Base-by-base conservation (phyloP, 192 early-diverging fungal species). In the Podila epicladia region DNA sequence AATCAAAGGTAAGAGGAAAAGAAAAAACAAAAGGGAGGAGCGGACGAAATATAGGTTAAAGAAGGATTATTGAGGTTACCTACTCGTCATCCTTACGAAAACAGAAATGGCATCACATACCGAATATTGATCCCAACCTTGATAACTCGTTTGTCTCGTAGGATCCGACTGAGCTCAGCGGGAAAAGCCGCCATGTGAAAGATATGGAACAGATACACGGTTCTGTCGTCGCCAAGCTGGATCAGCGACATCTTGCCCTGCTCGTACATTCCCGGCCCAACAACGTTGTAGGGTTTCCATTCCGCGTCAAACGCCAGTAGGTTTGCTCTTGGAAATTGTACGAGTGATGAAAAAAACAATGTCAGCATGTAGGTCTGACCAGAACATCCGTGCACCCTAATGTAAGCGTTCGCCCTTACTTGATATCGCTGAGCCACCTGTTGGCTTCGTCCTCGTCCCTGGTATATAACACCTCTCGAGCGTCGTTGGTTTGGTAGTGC, bases 41-140 rank as follows among this genome's bases (percentile, higher is more conserved):
- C 38, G n/a, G 37, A 37, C 9, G 35, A 37, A 45, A 45, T 45
- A 45, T 17, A 67, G 24, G 59, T 33, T n/a, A 58, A 20, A 35
- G 4, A 49, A 19, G 24, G 1, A 35, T 5, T 31, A 13, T 4
- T n/a, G 22, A 28, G 26, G 41, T 22, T 9, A 13, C 38, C 15
- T 45, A 15, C 3, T 45, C 41, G 17, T 15, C 22, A 24, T 22
- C 24, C 22, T 4, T 5, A 24, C 22, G 53, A 24, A 55, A 20
- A 26, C 20, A 24, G n/a, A n/a, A 55, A 55, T 22, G n/a, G 53
- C 4, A 9, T n/a, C n/a, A 55, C 53, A 37, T 80, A 80, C 77
- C 51, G 65, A 24, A 80, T 73, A 31, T 80, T 80, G 45, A 80
- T 65, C 7, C 77, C 77, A 22, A 80, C 77, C 28, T 80, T 80